Percentiles rank a stretch among this genome's conserved stretches.
Conservation (phyloP, 345 rosid species). For the Geranium brycei region DNA sequence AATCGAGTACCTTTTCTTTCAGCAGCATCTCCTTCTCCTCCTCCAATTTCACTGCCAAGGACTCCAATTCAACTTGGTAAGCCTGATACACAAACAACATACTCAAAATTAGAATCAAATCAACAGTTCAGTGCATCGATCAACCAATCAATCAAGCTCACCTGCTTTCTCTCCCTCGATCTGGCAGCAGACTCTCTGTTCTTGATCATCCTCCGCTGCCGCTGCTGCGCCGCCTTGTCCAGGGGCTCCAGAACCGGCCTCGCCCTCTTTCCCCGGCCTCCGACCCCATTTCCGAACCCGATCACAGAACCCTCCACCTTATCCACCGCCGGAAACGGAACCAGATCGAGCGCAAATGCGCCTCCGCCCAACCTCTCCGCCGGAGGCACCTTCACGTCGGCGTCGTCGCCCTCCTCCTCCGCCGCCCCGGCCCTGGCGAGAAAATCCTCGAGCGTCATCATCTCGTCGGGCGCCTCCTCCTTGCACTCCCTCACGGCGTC, state of each 20-base stretch:
- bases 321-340: slow-evolving; percentile 29
- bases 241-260: slow-evolving; percentile 51
- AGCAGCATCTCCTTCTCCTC: slow-evolving; percentile 61
- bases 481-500: slow-evolving; percentile 45
- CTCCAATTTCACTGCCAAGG: slow-evolving; percentile 57
- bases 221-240: slow-evolving; percentile 81
- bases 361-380: slow-evolving; percentile 37
- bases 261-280: slow-evolving; percentile 50
- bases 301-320: slow-evolving; percentile 41
- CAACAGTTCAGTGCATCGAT: too few relatives aligned
- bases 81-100: slow-evolving; percentile 33
- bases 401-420: slow-evolving; percentile 21
- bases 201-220: slow-evolving; percentile 97
- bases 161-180: slow-evolving; percentile 94
- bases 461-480: slow-evolving; percentile 54
- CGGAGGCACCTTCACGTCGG: slow-evolving; percentile 23
- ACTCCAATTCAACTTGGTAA: slow-evolving; percentile 78
- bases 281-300: slow-evolving; percentile 36
- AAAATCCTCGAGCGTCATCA: slow-evolving; percentile 93
- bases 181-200: slow-evolving; percentile 94
- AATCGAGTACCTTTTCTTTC: slow-evolving; percentile 48
- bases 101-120: too few relatives aligned
- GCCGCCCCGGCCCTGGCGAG: slow-evolving; percentile 58
- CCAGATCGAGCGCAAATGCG: slow-evolving; percentile 37
- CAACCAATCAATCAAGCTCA: slow-evolving; percentile 6